phyloP scores from a whole-genome alignment of 192 early-diverging fungal species.

The Rhizoclosmatium sp. region DNA sequence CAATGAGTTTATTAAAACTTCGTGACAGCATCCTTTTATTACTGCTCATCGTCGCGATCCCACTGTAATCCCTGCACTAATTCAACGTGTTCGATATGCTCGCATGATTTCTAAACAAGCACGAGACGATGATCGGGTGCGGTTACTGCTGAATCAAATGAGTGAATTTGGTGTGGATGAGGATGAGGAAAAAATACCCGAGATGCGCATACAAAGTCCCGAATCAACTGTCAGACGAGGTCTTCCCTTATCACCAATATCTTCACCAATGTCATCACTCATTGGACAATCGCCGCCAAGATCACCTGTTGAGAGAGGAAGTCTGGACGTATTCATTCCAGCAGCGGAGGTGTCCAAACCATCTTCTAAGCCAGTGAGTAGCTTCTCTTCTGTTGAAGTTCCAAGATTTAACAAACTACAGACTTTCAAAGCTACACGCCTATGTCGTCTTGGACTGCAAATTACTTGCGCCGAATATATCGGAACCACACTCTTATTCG shows the following conservation, averaged over 20 bases:
- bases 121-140: background rate
- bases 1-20: background rate
- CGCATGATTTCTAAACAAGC: slow-evolving; percentile 1
- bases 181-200: background rate
- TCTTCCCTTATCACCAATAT: too few relatives aligned
- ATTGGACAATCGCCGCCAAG: too few relatives aligned
- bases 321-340: too few relatives aligned
- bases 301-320: too few relatives aligned
- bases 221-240: too few relatives aligned
- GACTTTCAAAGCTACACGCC: slow-evolving; percentile 56
- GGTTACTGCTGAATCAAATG: background rate
- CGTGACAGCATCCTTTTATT: slow-evolving; percentile 20
- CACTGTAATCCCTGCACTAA: slow-evolving; percentile 43
- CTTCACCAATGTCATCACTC: too few relatives aligned
- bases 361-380: too few relatives aligned
- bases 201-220: too few relatives aligned
- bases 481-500: slow-evolving; percentile 60
- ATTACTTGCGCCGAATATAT: slow-evolving; percentile 63
- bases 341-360: too few relatives aligned
- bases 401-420: background rate
- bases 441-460: slow-evolving; percentile 58
- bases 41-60: background rate
- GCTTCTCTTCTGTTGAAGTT: too few relatives aligned
- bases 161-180: slow-evolving; percentile 4
- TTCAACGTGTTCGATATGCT: slow-evolving; percentile 47